Conservation (phyloP, 2,329 filamentous ascomycete genomes). For the Fusarium coffeatum region DNA sequence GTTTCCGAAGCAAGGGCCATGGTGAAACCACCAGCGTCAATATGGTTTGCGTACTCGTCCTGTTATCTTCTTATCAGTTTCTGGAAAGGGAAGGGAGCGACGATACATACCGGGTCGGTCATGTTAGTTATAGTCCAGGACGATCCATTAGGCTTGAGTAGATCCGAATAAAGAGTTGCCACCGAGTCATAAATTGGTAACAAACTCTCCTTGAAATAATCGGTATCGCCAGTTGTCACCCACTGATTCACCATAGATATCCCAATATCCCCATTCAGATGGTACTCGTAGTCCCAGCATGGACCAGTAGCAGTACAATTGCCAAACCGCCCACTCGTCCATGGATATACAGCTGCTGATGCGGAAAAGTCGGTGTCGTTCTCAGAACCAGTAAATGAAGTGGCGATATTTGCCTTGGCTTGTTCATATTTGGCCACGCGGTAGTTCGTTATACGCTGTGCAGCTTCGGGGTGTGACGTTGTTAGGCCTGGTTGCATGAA, state of each 20-base stretch:
- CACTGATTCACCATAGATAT: slow-evolving; percentile 4
- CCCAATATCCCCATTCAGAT: neutral
- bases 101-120: neutral
- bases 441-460: slow-evolving; percentile 8
- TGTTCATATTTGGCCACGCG: neutral
- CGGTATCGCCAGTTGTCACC: slow-evolving; percentile 1
- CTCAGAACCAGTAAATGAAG: neutral
- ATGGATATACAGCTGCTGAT: slow-evolving; percentile 3
- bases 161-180: neutral
- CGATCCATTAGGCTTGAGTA: neutral
- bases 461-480: neutral
- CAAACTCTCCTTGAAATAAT: slow-evolving; percentile 4
- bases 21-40: neutral
- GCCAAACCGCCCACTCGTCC: neutral
- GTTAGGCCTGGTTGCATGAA: slow-evolving; percentile 14
- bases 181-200: neutral
- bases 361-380: slow-evolving; percentile 3
- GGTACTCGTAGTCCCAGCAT: slow-evolving; percentile 15
- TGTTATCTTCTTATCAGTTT: fast-evolving
- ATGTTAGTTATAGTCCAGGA: slow-evolving; percentile 9
- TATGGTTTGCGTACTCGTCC: slow-evolving; percentile 13
- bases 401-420: neutral
- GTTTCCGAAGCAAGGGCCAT: slow-evolving; percentile 3
- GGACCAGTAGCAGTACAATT: slow-evolving; percentile 11
- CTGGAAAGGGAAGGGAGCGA: fast-evolving